phyloP scores from a whole-genome alignment of 148 eudicot genomes.

The Fagopyrum homotropicum region DNA sequence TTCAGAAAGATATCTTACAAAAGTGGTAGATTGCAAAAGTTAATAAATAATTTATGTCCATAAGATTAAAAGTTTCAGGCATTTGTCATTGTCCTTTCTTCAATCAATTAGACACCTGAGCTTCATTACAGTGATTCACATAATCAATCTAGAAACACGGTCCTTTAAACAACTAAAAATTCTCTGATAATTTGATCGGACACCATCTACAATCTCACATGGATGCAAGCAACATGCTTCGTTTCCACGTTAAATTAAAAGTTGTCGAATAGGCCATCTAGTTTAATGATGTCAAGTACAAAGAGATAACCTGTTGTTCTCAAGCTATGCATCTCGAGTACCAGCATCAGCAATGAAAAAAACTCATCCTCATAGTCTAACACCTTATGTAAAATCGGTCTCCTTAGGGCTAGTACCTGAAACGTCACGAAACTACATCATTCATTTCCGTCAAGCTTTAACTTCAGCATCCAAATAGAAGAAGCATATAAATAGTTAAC shows the following conservation, averaged over 20 bases:
- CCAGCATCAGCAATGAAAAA: conserved; percentile 80
- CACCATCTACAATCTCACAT: background rate
- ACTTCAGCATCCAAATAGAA: background rate
- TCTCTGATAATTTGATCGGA: background rate
- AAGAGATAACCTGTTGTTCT: conserved; percentile 65
- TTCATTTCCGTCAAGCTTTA: background rate
- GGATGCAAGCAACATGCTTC: background rate
- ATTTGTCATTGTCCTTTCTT: background rate
- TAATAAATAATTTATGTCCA: background rate
- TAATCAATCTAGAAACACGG: background rate
- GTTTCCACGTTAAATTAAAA: background rate
- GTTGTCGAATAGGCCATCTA: background rate
- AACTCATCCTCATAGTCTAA: conserved; percentile 94
- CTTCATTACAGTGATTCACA: background rate
- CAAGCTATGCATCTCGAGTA: conserved; percentile 86
- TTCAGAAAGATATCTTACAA: background rate
- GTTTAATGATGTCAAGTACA: background rate
- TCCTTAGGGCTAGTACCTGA: conserved; percentile 88
- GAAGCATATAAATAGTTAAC: background rate
- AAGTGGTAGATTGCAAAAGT: background rate
- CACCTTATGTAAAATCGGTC: conserved; percentile 81
- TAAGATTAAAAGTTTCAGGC: background rate
- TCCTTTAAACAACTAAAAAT: background rate
- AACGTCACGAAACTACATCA: background rate
- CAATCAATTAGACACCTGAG: background rate